Evolutionary conservation across 164 flowering plant species (phyloP), one percentile per base, ranked within the genome.

Genomic region (Vitis riparia): DNA sequence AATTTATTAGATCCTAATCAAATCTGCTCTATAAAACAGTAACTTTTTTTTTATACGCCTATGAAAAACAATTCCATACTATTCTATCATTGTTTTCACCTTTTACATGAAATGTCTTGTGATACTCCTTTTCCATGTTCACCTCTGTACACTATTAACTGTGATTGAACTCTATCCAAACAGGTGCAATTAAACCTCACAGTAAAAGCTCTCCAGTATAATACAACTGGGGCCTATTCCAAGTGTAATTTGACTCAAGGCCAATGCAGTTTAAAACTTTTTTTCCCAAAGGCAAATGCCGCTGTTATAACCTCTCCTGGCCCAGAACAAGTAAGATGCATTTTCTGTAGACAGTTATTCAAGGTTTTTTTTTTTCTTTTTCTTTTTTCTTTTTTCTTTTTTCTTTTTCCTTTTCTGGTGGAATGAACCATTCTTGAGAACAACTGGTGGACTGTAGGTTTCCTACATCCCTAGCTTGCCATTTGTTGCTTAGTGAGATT

Each of bases 221-320:
- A 86, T 63, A 88, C 85, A 30, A 77, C 75, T n/a, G 68, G 72
- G 6, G 81, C 92, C 49, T 83, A 82, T 74, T 79, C 73, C 71
- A 80, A 72, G 66, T 88, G 89, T 72, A 62, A 66, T 59, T 73
- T 83, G 59, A 15, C 55, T 19, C 37, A 68, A 9, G 78, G 79
- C 8, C 4, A 8, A n/a, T 88, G 89, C 64, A 72, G 63, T 65
- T 65, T 82, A 68, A 62, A 64, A 30, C 32, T 86, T 62, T 71
- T 67, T 69, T 75, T 86, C 62, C 76, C 80, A 7, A 66, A 59
- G n/a, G 84, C 80, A 73, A 84, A 84, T 77, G 62, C 73, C 15
- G 84, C 82, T 71, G 80, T 88, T 64, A 65, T 88, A 70, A 77
- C 83, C 32, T 73, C 89, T 56, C 83, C 86, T 57, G 78, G 76